Base-by-base conservation (phyloP, 2,329 filamentous ascomycete species). In the Penicillium sp. region DNA sequence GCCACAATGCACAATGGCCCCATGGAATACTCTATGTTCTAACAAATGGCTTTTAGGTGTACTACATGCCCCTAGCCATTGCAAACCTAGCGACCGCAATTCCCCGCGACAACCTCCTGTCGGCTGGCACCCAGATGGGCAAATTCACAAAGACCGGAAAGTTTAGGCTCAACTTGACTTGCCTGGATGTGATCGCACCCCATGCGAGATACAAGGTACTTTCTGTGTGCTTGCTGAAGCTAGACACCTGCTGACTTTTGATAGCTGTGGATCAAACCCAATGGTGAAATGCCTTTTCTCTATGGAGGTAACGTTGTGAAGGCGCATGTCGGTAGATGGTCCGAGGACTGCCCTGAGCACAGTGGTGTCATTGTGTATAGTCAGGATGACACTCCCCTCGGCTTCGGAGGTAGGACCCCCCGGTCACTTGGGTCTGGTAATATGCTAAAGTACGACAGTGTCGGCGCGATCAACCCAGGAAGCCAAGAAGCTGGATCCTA, bases 91-190 rank as follows among this genome's bases (percentile, higher is more conserved):
- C 93, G 28, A 95, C 88, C 4, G 90, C 87, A 20, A 83, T 97
- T 57, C 81, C 87, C 32, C 84, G 90, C 61, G 86, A 88, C 59
- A 87, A 86, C 66, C 81, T 97, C 1, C 81, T 96, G 44, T 91
- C 87, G 0, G 76, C 95, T n/a, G 92, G 92, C 24, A 92, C 87
- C 23, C 96, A 91, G 24, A 75, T 97, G 10, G 90, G 90, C 65
- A 95, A 96, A 70, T 95, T 96, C 76, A 96, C 91, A 54, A 97
- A 96, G 78, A 88, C 90, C 4, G 89, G 90, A 56, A 96, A 97
- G 72, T 97, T 98, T 76, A 79, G 92, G 46, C 78, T 98, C 47
- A 91, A 96, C 75, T 88, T 97, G 66, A 97, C 92, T 1, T 88
- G 81, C n/a, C 78, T 98, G 50, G 87, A 90, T 56, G 82, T 96